phyloP scores from a whole-genome alignment of 495 filamentous ascomycete species.

The Aspergillus saccharolyticus region DNA sequence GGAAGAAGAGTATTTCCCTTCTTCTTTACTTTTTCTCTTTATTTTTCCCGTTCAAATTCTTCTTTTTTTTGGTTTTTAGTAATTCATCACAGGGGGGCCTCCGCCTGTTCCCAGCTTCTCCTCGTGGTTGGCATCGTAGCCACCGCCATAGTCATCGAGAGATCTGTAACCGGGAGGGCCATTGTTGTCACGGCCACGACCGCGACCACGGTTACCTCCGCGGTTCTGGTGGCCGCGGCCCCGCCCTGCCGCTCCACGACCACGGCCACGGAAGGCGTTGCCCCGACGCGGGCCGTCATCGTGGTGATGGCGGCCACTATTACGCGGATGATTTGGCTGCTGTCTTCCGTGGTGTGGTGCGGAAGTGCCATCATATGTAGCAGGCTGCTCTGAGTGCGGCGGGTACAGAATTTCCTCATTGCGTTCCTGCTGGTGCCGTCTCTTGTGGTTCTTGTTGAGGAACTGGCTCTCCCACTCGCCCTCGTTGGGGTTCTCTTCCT shows the following conservation, averaged over 20 bases:
- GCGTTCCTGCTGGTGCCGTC: slow-evolving; percentile 30
- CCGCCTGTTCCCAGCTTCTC: slow-evolving; percentile 21
- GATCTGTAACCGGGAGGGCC: slow-evolving; percentile 36
- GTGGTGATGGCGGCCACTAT: slow-evolving; percentile 26
- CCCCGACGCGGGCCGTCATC: slow-evolving; percentile 36
- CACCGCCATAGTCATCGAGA: slow-evolving; percentile 33
- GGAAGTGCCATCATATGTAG: background rate
- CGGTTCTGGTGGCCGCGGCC: slow-evolving; percentile 38
- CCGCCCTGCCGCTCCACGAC: slow-evolving; percentile 37
- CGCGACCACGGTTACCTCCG: slow-evolving; percentile 37
- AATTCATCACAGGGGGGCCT: slow-evolving; percentile 37
- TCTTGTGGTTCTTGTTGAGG: slow-evolving; percentile 50
- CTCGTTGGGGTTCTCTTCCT: slow-evolving; percentile 56
- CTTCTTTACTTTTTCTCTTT: background rate
- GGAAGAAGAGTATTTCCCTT: too few species aligned
- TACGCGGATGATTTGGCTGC: slow-evolving; percentile 12
- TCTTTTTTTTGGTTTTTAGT: slow-evolving; percentile 24
- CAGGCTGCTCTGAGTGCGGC: slow-evolving; percentile 1
- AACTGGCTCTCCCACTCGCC: slow-evolving; percentile 54
- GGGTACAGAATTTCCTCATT: slow-evolving; percentile 31
- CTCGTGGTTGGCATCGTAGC: slow-evolving; percentile 33
- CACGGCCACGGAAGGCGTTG: slow-evolving; percentile 43
- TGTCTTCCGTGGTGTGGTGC: slow-evolving; percentile 12
- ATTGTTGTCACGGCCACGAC: slow-evolving; percentile 35
- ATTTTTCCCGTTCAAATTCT: too few species aligned